phyloP scores from a whole-genome alignment of 1,139 yeast genomes.

The Debaryomyces robertsiae region DNA sequence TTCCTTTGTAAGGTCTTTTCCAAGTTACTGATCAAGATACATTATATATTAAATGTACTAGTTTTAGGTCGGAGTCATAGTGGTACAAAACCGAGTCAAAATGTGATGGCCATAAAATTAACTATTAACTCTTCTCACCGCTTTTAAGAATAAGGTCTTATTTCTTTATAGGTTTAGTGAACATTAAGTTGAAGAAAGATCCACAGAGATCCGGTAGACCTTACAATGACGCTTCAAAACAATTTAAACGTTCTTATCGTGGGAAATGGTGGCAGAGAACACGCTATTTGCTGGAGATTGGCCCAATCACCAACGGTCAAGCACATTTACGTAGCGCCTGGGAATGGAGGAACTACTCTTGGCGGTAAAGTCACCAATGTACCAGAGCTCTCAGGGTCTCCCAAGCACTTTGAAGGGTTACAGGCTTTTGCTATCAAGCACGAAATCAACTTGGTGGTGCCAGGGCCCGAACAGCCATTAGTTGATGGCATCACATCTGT shows the following conservation, averaged over 20 bases:
- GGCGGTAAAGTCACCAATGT: constrained; percentile 68
- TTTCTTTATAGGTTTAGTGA: constrained; percentile 2
- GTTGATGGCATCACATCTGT: constrained; percentile 85
- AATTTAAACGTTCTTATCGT: constrained; percentile 72
- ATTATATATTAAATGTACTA: no score
- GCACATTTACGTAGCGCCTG: constrained; percentile 89
- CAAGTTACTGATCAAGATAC: no score
- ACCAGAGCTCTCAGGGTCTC: constrained; percentile 61
- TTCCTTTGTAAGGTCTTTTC: no score
- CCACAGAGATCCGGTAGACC: neutral
- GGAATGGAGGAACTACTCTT: constrained; percentile 87
- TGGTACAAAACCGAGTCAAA: constrained; percentile 11
- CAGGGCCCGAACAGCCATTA: constrained; percentile 99
- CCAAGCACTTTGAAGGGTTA: constrained; percentile 59
- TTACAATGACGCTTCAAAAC: constrained; percentile 5
- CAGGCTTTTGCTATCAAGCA: constrained; percentile 72
- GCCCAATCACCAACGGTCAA: constrained; percentile 73
- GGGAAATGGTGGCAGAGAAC: constrained; percentile 99
- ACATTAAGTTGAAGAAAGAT: constrained; percentile 4
- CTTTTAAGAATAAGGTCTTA: neutral
- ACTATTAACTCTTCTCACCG: neutral
- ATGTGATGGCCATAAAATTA: constrained; percentile 1
- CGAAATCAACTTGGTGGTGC: constrained; percentile 74
- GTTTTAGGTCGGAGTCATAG: constrained; percentile 5
- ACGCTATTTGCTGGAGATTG: constrained; percentile 92